phyloP scores from a whole-genome alignment of 2,329 filamentous ascomycete genomes.

The Neonectria sp. region DNA sequence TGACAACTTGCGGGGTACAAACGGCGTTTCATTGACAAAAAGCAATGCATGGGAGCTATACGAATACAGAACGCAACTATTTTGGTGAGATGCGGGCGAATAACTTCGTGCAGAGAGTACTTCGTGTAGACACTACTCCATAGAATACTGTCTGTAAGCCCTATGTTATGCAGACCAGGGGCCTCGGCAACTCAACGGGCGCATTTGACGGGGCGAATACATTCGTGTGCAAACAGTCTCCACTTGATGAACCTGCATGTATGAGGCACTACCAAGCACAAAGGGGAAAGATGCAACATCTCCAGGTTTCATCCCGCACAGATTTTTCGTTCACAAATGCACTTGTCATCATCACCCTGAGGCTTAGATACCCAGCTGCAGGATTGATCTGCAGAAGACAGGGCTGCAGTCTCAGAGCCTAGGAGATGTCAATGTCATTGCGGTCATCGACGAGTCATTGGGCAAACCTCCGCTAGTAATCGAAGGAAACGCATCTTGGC shows the following conservation, averaged over 20 bases:
- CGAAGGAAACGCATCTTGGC: constrained; percentile 16
- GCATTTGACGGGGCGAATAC: background rate
- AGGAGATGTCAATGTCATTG: constrained; percentile 15
- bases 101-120: background rate
- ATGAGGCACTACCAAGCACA: constrained; percentile 10
- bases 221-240: constrained; percentile 10
- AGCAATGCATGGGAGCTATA: constrained; percentile 13
- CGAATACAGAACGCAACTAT: constrained; percentile 1
- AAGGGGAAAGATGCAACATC: constrained; percentile 28
- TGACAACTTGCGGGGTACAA: constrained; percentile 36
- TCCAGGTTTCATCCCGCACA: constrained; percentile 25
- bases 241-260: constrained; percentile 18
- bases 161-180: constrained; percentile 6
- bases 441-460: constrained; percentile 13
- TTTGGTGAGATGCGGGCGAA: constrained; percentile 7
- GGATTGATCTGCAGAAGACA: constrained; percentile 18
- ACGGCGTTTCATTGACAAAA: constrained; percentile 29
- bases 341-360: constrained; percentile 16
- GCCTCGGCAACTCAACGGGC: constrained; percentile 14
- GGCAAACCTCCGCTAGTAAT: constrained; percentile 18
- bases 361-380: constrained; percentile 15
- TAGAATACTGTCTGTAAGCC: constrained; percentile 11
- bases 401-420: constrained; percentile 21
- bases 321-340: constrained; percentile 20
- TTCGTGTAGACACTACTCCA: background rate